A percentile compares a stretch with the other conserved stretches of the same genome.
These are phyloP conservation scores for Solanum habrochaites DNA, from an alignment of 257 asterid genomes.

Conservation along the genomic window DNA sequence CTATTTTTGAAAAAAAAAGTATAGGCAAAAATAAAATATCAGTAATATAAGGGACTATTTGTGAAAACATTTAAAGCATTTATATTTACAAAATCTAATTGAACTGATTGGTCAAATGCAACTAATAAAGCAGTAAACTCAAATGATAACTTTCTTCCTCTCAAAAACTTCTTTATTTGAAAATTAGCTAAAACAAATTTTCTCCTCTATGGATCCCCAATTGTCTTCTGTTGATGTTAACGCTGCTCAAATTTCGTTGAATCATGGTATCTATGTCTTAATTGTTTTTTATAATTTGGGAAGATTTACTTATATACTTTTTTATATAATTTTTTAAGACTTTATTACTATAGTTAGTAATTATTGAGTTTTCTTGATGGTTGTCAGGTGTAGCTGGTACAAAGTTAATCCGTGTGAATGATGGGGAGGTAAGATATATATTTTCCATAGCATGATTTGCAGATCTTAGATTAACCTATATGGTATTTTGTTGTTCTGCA, in stretches of 20 bases:
- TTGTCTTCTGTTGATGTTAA: not conserved
- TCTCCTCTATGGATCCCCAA: not conserved
- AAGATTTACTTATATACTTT: not conserved
- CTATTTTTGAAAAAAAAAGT: not conserved
- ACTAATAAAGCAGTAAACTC: not conserved
- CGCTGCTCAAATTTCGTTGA: not conserved
- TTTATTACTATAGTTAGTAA: not conserved
- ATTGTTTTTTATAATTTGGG: not conserved
- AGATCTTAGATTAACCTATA: no score
- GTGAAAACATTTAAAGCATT: no score
- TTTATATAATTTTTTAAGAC: not conserved
- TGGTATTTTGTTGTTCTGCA: no score
- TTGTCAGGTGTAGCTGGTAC: not conserved
- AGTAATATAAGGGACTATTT: not conserved
- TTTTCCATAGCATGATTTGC: no score
- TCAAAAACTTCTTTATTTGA: not conserved
- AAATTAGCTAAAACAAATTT: no score
- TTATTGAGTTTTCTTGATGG: not conserved
- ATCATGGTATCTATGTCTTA: not conserved
- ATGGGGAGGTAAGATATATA: no score
- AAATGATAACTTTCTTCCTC: not conserved
- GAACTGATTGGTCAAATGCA: not conserved
- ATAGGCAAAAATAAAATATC: no score
- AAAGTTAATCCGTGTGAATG: no score
- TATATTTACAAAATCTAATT: no score